Percentiles rank a stretch among this genome's conserved stretches.
Conservation (phyloP, 2,329 filamentous ascomycete genomes). For the Paradendryphiella salina region DNA sequence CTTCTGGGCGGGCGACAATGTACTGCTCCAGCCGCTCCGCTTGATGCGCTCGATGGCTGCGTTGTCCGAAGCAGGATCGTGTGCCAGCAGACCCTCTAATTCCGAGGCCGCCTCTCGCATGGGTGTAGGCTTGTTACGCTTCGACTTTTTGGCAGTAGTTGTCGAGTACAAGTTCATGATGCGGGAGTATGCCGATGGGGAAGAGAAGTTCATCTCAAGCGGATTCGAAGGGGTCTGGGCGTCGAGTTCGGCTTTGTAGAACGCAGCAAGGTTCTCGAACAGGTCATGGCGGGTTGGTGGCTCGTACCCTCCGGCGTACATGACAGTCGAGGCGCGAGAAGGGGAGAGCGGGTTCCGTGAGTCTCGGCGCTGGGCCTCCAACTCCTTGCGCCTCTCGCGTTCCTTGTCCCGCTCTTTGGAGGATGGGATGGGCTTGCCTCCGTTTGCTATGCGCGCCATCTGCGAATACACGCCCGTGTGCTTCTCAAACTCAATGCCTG, state of each 20-base stretch:
- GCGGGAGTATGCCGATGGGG: conserved; percentile 78
- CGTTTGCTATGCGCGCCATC: conserved; percentile 67
- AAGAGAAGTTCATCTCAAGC: conserved; percentile 63
- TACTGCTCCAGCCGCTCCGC: conserved; percentile 68
- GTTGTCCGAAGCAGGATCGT: conserved; percentile 63
- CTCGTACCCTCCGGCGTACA: conserved; percentile 9
- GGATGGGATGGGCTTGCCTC: conserved; percentile 46
- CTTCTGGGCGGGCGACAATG: conserved; percentile 59
- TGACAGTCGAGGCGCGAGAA: conserved; percentile 21
- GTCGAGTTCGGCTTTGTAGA: conserved; percentile 79
- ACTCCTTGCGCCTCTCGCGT: conserved; percentile 43
- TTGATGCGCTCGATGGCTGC: conserved; percentile 58
- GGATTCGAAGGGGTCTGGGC: conserved; percentile 56
- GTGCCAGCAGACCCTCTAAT: conserved; percentile 71
- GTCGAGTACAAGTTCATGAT: conserved; percentile 89
- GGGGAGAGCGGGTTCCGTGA: conserved; percentile 22
- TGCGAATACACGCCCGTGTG: conserved; percentile 84
- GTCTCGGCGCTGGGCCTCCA: conserved; percentile 27
- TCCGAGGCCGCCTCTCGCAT: conserved; percentile 78
- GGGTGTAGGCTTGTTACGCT: conserved; percentile 65
- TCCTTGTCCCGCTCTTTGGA: conserved; percentile 49
- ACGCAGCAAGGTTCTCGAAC: conserved; percentile 73
- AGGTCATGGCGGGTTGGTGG: conserved; percentile 66
- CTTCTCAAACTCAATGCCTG: conserved; percentile 87
- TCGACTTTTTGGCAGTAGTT: conserved; percentile 56